Percentiles rank a stretch among this genome's conserved stretches.
These are phyloP conservation scores for Calonectria leucothoes DNA, from an alignment of 2,329 filamentous ascomycete species.

Conservation along the genomic window DNA sequence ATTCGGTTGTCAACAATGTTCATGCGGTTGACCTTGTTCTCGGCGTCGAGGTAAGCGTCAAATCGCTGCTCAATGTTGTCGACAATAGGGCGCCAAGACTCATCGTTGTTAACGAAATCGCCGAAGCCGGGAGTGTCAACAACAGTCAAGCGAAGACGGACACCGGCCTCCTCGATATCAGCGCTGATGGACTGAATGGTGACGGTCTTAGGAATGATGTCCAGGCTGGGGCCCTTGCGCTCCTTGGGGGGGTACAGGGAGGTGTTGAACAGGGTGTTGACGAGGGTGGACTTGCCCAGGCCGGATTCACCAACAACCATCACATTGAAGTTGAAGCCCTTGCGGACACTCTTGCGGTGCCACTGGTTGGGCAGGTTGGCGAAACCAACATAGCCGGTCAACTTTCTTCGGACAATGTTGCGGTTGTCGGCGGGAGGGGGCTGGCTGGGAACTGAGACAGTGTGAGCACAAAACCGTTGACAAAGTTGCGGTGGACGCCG, in stretches of 20 bases:
- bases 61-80: constrained; percentile 99
- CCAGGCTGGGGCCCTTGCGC: constrained; percentile 95
- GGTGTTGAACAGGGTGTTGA: constrained; percentile 99
- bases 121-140: constrained; percentile 98
- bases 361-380: constrained; percentile 99
- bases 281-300: constrained; percentile 97
- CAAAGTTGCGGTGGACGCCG: neutral
- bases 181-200: constrained; percentile 95
- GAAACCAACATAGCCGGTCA: constrained; percentile 98
- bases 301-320: constrained; percentile 99
- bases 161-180: constrained; percentile 98
- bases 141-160: constrained; percentile 94
- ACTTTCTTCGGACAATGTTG: constrained; percentile 98
- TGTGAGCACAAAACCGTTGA: constrained; percentile 4
- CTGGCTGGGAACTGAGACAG: constrained; percentile 48
- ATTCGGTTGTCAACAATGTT: constrained; percentile 99
- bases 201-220: constrained; percentile 98
- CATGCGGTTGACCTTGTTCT: constrained; percentile 99
- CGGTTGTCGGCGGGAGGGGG: constrained; percentile 72
- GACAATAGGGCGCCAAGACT: constrained; percentile 98
- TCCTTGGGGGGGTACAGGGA: constrained; percentile 98
- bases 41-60: constrained; percentile 96
- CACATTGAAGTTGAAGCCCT: constrained; percentile 99
- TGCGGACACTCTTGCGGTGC: constrained; percentile 99
- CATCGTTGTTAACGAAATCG: constrained; percentile 99